These are phyloP conservation scores for Thielaviopsis musarum DNA, from an alignment of 2,329 filamentous ascomycete species.

Conservation along the genomic window DNA sequence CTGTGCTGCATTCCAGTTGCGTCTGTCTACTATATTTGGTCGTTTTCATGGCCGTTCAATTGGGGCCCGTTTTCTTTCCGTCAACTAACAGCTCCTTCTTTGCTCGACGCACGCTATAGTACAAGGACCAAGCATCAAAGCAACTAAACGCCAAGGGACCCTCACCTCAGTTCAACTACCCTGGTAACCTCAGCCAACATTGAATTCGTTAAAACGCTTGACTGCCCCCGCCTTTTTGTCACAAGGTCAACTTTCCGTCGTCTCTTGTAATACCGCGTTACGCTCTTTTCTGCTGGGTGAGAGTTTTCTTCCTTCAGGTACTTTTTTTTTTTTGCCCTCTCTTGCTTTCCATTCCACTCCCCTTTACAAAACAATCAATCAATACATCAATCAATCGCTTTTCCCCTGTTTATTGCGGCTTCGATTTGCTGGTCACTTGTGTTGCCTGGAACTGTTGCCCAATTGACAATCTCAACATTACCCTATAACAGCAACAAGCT, in stretches of 20 bases:
- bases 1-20: too few species aligned
- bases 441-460: not conserved
- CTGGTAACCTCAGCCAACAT: constrained; percentile 4
- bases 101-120: too few species aligned
- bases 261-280: constrained; percentile 7
- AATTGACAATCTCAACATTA: not conserved
- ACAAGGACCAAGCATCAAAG: too few species aligned
- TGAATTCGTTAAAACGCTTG: constrained; percentile 4
- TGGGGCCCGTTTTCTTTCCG: too few species aligned
- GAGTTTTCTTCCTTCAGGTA: constrained; percentile 5
- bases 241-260: constrained; percentile 6
- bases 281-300: not conserved
- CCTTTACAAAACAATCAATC: not conserved
- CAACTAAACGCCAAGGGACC: not conserved
- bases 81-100: too few species aligned
- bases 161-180: not conserved
- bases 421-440: not conserved
- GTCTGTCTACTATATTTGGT: too few species aligned
- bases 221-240: constrained; percentile 7
- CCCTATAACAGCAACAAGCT: not conserved
- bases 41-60: too few species aligned
- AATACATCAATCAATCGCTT: not conserved
- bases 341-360: not conserved
- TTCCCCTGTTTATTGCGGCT: constrained; percentile 1
- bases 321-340: constrained; percentile 1